Conservation (phyloP, 495 filamentous ascomycete species). For the Evernia prunastri region DNA sequence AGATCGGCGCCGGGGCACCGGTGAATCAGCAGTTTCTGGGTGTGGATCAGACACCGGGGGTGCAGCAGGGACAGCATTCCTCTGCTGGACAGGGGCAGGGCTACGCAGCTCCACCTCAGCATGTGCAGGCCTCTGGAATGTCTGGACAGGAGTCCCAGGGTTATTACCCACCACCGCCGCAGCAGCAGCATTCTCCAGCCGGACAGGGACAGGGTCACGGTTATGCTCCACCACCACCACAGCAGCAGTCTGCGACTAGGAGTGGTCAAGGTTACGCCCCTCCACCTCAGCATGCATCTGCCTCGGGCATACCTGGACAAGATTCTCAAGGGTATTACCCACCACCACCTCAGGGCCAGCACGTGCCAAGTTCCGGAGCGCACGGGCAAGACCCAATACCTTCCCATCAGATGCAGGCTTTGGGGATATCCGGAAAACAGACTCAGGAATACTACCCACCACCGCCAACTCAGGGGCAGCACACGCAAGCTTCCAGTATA, state of each 20-base stretch:
- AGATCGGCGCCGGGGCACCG: slow-evolving; percentile 11
- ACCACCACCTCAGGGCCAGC: slow-evolving; percentile 8
- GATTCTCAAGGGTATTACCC: slow-evolving; percentile 14
- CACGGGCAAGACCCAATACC: neutral
- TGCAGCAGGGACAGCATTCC: slow-evolving; percentile 11
- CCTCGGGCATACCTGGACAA: neutral
- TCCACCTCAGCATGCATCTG: neutral
- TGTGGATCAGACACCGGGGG: neutral
- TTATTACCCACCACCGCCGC: slow-evolving; percentile 11
- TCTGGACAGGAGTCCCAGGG: neutral
- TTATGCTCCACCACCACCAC: too few species aligned
- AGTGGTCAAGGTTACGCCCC: too few species aligned
- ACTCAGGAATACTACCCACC: neutral
- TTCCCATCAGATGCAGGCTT: neutral
- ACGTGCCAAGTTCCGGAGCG: neutral
- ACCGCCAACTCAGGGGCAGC: neutral
- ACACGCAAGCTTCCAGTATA: neutral
- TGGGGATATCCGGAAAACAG: neutral
- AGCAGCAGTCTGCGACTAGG: too few species aligned
- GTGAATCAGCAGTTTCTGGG: slow-evolving; percentile 16
- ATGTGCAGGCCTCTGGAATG: neutral
- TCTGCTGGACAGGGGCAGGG: neutral
- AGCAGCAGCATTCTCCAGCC: slow-evolving; percentile 3
- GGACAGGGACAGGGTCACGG: too few species aligned
- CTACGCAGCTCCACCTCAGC: slow-evolving; percentile 9